Evolutionary conservation across 305 asterid genomes (phyloP).

Genomic region (Withania somnifera): DNA sequence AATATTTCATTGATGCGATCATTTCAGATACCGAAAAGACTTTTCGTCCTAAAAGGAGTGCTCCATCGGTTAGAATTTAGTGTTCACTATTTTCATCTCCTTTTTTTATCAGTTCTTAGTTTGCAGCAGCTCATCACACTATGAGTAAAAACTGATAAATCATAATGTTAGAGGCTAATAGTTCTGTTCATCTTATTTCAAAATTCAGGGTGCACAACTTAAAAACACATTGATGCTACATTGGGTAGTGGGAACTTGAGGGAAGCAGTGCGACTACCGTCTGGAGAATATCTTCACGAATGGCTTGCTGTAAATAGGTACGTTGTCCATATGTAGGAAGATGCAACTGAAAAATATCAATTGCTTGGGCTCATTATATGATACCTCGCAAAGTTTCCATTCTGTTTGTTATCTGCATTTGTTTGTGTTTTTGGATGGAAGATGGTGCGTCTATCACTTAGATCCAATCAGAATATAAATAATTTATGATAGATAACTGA

Average conservation of each 20-base stretch:
- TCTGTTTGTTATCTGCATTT: background rate
- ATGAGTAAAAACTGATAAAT: background rate
- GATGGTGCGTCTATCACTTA: background rate
- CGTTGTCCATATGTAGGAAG: background rate
- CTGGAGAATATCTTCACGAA: conserved; percentile 49
- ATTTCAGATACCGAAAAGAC: conserved; percentile 42
- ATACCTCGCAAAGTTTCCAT: background rate
- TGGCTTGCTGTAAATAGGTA: conserved; percentile 69
- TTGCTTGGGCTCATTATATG: background rate
- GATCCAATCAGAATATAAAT: background rate
- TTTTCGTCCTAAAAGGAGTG: conserved; percentile 39
- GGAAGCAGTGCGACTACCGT: conserved; percentile 55
- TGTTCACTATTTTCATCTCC: background rate
- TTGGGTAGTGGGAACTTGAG: conserved; percentile 51
- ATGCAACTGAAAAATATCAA: background rate
- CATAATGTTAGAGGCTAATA: background rate
- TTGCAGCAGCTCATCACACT: background rate
- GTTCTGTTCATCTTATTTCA: background rate
- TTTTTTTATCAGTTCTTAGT: background rate
- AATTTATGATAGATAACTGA: background rate
- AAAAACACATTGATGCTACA: conserved; percentile 38
- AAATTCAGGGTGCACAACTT: conserved; percentile 34
- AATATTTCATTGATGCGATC: background rate
- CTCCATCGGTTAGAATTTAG: conserved; percentile 34
- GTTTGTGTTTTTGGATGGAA: background rate